Base-by-base conservation (phyloP, 1,284 basidiomycete genomes). In the Gymnopus androsaceus region DNA sequence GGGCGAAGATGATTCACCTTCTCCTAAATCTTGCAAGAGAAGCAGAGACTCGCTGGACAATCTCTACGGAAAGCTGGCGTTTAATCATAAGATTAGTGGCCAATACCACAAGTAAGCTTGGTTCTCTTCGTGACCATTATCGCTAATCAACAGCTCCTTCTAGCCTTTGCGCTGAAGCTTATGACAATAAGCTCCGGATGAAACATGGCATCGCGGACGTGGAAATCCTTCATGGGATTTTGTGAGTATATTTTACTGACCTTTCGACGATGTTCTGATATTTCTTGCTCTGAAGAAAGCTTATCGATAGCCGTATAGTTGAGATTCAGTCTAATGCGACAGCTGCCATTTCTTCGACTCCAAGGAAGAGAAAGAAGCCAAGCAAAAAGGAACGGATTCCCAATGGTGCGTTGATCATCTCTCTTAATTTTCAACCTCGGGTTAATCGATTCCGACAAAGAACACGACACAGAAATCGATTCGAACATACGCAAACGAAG, bases 151-250 rank as follows among this genome's bases (percentile, higher is more conserved):
- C 23, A 8, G 14, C 21, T 23, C 17, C 14, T n/a, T 47, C 30
- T 23, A 50, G 48, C 3, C n/a, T 50, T 11, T 50, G 48, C 34
- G 21, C 48, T 17, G 36, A 50, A 50, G 48, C 48, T 8, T 38
- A 27, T 38, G 2, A 36, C 17, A 25, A 50, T 30, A 31, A 9
- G n/a, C 17, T 48, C 19, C 11, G 30, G 17, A 37, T 38, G 48
- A 21, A 37, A 36, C 19, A 38, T 15, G 48, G 48, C 1, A 38
- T 28, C 12, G 34, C 48, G 15, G 48, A 50, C 17, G 2, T 50
- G 36, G 33, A 21, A 3, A 28, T 50, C 12, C 34, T 50, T 17
- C 48, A 28, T 15, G 48, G 38, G 15, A 17, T 50, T 17, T n/a
- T 50, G 48, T 50, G 23, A 36, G 46, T 36, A 30, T 25, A 8